Evolutionary conservation across 2,329 filamentous ascomycete species (phyloP).

Genomic region (Arthrobotrys musiformis): DNA sequence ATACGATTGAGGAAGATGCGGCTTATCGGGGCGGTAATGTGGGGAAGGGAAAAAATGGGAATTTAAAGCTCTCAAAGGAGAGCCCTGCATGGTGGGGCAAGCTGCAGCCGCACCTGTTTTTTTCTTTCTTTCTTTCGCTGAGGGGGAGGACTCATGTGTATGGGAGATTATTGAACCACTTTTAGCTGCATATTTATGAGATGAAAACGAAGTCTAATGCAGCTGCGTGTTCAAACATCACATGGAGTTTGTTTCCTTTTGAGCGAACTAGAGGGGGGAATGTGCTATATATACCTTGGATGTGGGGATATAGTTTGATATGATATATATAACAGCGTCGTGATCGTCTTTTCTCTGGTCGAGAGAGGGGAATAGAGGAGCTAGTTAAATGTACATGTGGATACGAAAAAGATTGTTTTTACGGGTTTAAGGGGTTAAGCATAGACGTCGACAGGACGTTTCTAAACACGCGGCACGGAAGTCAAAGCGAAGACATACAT

Average conservation of each 20-base stretch:
- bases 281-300: background rate
- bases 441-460: slow-evolving; percentile 22
- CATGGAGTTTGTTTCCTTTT: background rate
- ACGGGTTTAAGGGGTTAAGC: slow-evolving; percentile 18
- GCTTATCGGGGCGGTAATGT: slow-evolving; percentile 21
- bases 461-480: slow-evolving; percentile 32
- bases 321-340: background rate
- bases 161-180: slow-evolving; percentile 31
- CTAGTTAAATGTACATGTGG: slow-evolving; percentile 13
- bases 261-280: background rate
- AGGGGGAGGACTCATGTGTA: background rate
- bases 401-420: slow-evolving; percentile 18
- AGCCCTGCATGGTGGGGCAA: slow-evolving; percentile 34
- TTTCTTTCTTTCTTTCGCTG: too few relatives aligned
- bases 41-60: too few relatives aligned
- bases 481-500: slow-evolving; percentile 34
- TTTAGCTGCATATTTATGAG: slow-evolving; percentile 23
- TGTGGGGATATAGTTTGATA: background rate
- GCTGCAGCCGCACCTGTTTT: background rate
- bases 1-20: slow-evolving; percentile 43
- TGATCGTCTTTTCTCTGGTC: background rate
- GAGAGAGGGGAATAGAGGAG: too few relatives aligned
- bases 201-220: slow-evolving; percentile 19
- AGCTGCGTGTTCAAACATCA: background rate
- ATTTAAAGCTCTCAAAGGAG: slow-evolving; percentile 1